Evolutionary conservation across 768 basidiomycete species (phyloP).

Genomic region (Pulveroboletus sp.): DNA sequence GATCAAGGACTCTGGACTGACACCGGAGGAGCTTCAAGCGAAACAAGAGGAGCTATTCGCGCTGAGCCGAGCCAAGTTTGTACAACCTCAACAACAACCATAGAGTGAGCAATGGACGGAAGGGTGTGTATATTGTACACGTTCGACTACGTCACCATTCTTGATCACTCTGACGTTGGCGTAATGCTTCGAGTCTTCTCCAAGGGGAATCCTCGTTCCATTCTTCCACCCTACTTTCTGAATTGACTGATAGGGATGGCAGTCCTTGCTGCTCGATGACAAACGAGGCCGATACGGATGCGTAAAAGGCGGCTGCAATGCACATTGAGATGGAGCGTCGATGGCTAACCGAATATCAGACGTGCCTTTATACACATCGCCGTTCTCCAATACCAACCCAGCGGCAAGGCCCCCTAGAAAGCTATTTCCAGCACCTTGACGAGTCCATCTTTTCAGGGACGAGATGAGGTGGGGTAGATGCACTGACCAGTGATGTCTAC

Average conservation of each 20-base stretch:
- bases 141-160: constrained; percentile 31
- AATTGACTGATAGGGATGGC: constrained; percentile 42
- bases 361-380: constrained; percentile 65
- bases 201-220: constrained; percentile 75
- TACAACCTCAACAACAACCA: constrained; percentile 48
- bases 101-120: constrained; percentile 8
- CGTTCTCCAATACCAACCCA: constrained; percentile 52
- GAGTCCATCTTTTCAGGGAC: constrained; percentile 1
- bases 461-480: background rate
- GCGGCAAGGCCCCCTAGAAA: constrained; percentile 84
- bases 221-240: constrained; percentile 27
- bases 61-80: constrained; percentile 78
- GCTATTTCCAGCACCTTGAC: constrained; percentile 80
- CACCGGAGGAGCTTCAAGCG: constrained; percentile 82
- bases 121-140: constrained; percentile 18
- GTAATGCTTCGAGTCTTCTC: constrained; percentile 51
- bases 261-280: constrained; percentile 78
- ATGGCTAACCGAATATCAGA: constrained; percentile 7
- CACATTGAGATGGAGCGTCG: constrained; percentile 13
- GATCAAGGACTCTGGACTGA: constrained; percentile 81
- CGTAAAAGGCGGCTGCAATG: constrained; percentile 60
- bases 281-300: constrained; percentile 77
- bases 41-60: constrained; percentile 92
- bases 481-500: constrained; percentile 76
- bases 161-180: constrained; percentile 34